phyloP scores from a whole-genome alignment of 2,329 filamentous ascomycete genomes.

The Endocalyx cinctus region DNA sequence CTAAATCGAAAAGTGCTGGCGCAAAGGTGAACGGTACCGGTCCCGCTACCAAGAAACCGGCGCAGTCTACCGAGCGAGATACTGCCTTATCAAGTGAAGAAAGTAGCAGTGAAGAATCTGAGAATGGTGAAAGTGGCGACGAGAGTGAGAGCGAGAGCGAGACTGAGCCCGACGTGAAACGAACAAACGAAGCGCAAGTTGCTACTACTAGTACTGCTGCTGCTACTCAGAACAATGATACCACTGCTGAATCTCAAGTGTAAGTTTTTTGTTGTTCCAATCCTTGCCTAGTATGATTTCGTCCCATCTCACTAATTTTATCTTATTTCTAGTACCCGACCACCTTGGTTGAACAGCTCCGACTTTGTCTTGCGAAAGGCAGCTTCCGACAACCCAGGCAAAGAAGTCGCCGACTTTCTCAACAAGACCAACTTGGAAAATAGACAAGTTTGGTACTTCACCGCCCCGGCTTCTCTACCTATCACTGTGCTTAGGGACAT shows the following conservation, averaged over 20 bases:
- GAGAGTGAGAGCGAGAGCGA: constrained; percentile 16
- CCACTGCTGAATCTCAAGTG: constrained; percentile 16
- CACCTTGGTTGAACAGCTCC: constrained; percentile 42
- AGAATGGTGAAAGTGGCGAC: constrained; percentile 5
- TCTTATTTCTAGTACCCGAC: constrained; percentile 21
- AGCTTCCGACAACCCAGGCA: constrained; percentile 33
- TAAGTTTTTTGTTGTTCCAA: too few species aligned
- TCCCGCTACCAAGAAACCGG: not conserved
- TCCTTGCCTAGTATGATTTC: too few species aligned
- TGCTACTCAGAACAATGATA: too few species aligned
- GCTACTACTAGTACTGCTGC: not conserved
- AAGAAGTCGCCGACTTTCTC: constrained; percentile 51
- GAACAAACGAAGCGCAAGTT: not conserved
- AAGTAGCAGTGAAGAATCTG: constrained; percentile 8
- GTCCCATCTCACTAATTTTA: too few species aligned
- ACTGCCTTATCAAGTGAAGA: not conserved
- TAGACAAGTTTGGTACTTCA: constrained; percentile 80
- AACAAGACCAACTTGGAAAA: constrained; percentile 55
- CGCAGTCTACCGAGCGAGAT: constrained; percentile 1
- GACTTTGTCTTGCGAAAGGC: constrained; percentile 52
- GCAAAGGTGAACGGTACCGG: not conserved
- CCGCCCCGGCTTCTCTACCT: constrained; percentile 65
- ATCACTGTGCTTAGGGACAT: constrained; percentile 62
- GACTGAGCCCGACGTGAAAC: constrained; percentile 6
- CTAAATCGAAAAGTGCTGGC: too few species aligned